These are phyloP conservation scores for Fusarium beomiforme DNA, from an alignment of 2,329 filamentous ascomycete species.

Conservation along the genomic window DNA sequence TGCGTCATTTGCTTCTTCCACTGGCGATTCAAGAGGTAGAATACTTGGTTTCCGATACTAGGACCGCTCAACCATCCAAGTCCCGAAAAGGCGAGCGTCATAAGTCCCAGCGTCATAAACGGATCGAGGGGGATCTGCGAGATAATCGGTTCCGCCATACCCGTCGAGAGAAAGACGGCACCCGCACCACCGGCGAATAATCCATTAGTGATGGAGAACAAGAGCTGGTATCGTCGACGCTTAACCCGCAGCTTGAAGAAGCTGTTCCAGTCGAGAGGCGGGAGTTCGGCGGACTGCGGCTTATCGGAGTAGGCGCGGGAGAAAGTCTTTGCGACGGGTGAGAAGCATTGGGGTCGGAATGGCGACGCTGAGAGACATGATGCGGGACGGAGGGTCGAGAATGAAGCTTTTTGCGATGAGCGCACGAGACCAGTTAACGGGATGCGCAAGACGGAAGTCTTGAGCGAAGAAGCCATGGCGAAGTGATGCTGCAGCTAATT, in stretches of 20 bases:
- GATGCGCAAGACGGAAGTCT: conserved; percentile 47
- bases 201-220: conserved; percentile 76
- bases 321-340: conserved; percentile 26
- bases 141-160: conserved; percentile 77
- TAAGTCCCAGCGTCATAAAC: conserved; percentile 83
- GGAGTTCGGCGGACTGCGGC: conserved; percentile 24
- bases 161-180: conserved; percentile 72
- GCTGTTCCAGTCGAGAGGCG: conserved; percentile 81
- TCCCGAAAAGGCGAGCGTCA: conserved; percentile 79
- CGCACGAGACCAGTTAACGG: conserved; percentile 39
- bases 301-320: conserved; percentile 32
- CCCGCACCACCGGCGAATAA: conserved; percentile 69
- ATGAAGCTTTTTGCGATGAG: conserved; percentile 43
- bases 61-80: conserved; percentile 90
- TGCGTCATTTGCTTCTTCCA: conserved; percentile 77
- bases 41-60: conserved; percentile 80
- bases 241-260: conserved; percentile 92
- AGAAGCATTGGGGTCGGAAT: conserved; percentile 32
- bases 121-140: conserved; percentile 85
- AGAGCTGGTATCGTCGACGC: conserved; percentile 84
- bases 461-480: conserved; percentile 46
- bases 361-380: conserved; percentile 37
- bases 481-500: not conserved
- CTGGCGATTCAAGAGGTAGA: conserved; percentile 78
- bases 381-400: conserved; percentile 40